Evolutionary conservation across 2,329 filamentous ascomycete species (phyloP), one percentile per base, ranked within the genome.

Genomic region (Cladosporium sp.): DNA sequence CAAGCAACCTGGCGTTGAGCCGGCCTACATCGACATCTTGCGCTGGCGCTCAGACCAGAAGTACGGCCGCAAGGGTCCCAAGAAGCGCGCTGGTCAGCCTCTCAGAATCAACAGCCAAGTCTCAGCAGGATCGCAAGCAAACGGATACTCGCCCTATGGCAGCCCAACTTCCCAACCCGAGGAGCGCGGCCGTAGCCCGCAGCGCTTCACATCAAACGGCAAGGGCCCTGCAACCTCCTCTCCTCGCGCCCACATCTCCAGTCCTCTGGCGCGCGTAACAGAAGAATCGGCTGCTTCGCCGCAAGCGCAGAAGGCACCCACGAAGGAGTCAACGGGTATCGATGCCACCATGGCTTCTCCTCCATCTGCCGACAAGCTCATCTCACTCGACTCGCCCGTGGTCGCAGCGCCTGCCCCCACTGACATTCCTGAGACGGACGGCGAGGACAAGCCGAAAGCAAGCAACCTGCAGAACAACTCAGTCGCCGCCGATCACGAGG

Each of bases 31-130:
- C 64, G 92, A 95, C 65, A 95, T 98, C 63, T 74, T 98, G 60
- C 81, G 93, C 59, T 97, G 93, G 90, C 84, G 93, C 65, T 84
- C 86, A 72, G 93, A 98, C 67, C 92, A 97, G 68, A 97, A 95
- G 73, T 86, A 93, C 67, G 92, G 92, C 41, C 75, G 81, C 49
- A 76, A 74, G 58, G 57, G 60, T 2, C 75, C 74, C 43, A 78
- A 72, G 57, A 74, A 72, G 61, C 75, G 74, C 57, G 64, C 63
- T 27, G 70, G 57, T 16, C 61, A 58, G 55, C 58, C 60, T 36
- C 68, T 60, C 68, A 72, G 56, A 69, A 74, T 51, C 66, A 80
- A 60, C 74, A 76, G 60, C 29, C 72, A 79, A 55, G 82, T 78
- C 57, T 74, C 76, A 13, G 73, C 71, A 39, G 69, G 36, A 20